Evolutionary conservation across 176 grass and related monocot genomes (phyloP), one percentile per base, ranked within the genome.

Genomic region (Bothriochloa decipiens): DNA sequence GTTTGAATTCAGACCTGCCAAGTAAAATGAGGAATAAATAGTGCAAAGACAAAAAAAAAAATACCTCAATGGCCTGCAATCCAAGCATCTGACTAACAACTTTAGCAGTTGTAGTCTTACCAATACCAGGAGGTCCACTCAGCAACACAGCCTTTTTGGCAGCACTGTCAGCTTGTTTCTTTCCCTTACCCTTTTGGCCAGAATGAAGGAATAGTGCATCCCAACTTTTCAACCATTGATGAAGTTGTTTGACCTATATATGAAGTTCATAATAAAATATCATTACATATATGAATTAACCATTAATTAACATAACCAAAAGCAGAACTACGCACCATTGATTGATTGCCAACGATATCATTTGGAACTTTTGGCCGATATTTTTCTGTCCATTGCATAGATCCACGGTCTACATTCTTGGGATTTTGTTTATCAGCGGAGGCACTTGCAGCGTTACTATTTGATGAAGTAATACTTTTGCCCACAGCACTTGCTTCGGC

Each of bases 1-100:
- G 29, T 77, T 74, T 65, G 25, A 87, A 80, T 58, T 69, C 43
- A 43, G 68, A 40, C 17, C 4, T 79, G 58, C 12, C 39, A 68
- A 16, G 16, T 90, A 52, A 82, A 78, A 45, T 52, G 81, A 80
- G 17, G 69, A 74, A 74, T 46, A 85, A 55, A 84, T 32, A 73
- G 68, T 58, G 35, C 12, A 87, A 84, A 55, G 35, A 64, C 14
- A n/a, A 43, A 60, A 6, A 43, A 60, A 6, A 4, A 49, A 77
- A 49, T 66, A 99, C 97, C 97, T 99, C 97, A 75, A 94, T 92
- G 76, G 86, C 90, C 85, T 94, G 97, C 76, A 94, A 91, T 47
- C 93, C 93, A 92, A 99, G 90, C 93, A 99, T 99, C 71, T 96
- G 93, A 88, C 89, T 96, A 36, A 96, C 97, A 60, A 99, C 90